Evolutionary conservation across 1,139 yeast genomes (phyloP).

Genomic region (Protomyces lactucae-debilis): DNA sequence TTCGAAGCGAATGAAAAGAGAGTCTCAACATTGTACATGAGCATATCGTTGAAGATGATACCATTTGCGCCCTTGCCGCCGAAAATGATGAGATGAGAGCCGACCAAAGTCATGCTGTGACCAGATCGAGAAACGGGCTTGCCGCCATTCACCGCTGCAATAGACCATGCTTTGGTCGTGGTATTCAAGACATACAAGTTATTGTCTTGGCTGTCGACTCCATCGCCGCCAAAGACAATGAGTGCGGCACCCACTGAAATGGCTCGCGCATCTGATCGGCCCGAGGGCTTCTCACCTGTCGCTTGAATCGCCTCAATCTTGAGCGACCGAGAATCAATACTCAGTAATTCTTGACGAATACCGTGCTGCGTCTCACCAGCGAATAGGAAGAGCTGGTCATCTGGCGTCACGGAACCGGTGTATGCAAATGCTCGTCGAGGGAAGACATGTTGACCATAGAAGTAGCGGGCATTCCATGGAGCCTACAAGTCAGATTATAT

Average conservation of each 20-base stretch:
- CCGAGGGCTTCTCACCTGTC: neutral
- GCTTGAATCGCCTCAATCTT: neutral
- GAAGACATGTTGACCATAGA: neutral
- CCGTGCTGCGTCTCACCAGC: constrained; percentile 7
- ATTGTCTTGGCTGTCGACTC: neutral
- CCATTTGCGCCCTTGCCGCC: constrained; percentile 3
- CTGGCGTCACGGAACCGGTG: neutral
- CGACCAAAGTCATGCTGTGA: constrained; percentile 5
- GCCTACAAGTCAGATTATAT: neutral
- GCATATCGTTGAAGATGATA: constrained; percentile 1
- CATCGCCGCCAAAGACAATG: constrained; percentile 14
- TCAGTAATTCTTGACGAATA: neutral
- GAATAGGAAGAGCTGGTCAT: neutral
- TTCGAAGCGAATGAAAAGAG: constrained; percentile 1
- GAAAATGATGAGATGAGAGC: constrained; percentile 6
- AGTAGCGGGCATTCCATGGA: neutral
- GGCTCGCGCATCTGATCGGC: constrained; percentile 4
- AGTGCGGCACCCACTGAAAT: constrained; percentile 1
- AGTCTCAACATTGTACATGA: constrained; percentile 10
- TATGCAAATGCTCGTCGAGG: neutral
- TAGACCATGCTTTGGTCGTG: constrained; percentile 3
- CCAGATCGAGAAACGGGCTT: constrained; percentile 3
- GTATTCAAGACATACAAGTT: constrained; percentile 8
- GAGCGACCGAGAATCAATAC: neutral
- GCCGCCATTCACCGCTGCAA: constrained; percentile 1